A percentile compares a stretch with the other conserved stretches of the same genome.
phyloP scores from a whole-genome alignment of 331 rosid species.

The Quercus phellos region DNA sequence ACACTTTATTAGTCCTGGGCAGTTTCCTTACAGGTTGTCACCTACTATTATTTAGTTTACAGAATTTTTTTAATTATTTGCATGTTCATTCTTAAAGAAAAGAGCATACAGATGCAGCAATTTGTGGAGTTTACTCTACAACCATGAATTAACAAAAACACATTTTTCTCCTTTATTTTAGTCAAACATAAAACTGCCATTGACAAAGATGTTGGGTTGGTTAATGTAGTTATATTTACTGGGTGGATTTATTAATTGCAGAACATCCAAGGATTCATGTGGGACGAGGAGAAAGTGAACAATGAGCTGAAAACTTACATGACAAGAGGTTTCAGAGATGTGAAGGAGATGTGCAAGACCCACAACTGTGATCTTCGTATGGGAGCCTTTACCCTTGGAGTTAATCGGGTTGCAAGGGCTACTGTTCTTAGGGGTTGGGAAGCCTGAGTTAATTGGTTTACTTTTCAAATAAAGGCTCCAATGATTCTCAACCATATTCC shows the following conservation, averaged over 20 bases:
- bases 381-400: constrained; percentile 93
- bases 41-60: not conserved
- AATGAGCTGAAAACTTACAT: constrained; percentile 62
- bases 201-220: not conserved
- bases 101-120: no score
- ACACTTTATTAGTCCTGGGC: not conserved
- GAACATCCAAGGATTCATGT: constrained; percentile 98
- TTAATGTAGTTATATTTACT: not conserved
- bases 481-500: not conserved
- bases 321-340: constrained; percentile 74
- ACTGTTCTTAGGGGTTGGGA: constrained; percentile 93
- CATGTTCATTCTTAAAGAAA: not conserved
- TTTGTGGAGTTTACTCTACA: no score
- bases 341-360: constrained; percentile 80
- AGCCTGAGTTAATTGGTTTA: constrained; percentile 41
- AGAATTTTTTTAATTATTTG: not conserved
- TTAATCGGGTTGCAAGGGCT: constrained; percentile 85
- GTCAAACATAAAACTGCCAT: not conserved
- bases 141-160: no score
- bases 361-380: constrained; percentile 79
- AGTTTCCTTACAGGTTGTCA: not conserved
- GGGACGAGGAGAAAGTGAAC: constrained; percentile 92
- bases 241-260: constrained; percentile 22
- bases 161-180: no score
- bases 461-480: constrained; percentile 12